Conservation (phyloP, 2,329 filamentous ascomycete genomes). For the Fusarium sp. region DNA sequence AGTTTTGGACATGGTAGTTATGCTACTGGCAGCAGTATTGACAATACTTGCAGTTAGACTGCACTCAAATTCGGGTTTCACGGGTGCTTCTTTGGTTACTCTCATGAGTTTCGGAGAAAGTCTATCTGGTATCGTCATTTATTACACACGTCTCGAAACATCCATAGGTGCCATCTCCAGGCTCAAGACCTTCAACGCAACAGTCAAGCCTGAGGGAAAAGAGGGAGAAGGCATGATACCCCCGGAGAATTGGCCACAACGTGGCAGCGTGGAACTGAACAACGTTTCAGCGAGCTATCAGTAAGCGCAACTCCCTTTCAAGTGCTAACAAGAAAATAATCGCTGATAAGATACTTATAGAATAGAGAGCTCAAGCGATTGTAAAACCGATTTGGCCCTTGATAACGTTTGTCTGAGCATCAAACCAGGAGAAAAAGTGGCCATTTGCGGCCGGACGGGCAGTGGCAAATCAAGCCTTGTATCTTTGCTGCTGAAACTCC, state of each 20-base stretch:
- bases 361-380: not conserved
- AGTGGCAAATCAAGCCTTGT: constrained; percentile 57
- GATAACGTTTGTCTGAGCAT: constrained; percentile 43
- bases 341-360: constrained; percentile 25
- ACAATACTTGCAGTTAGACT: constrained; percentile 57
- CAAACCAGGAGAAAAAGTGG: constrained; percentile 45
- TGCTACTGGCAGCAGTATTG: constrained; percentile 57
- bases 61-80: constrained; percentile 47
- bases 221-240: constrained; percentile 30
- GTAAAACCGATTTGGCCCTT: constrained; percentile 36
- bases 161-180: constrained; percentile 37
- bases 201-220: constrained; percentile 35
- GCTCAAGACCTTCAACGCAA: constrained; percentile 32
- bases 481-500: constrained; percentile 52
- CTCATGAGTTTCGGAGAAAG: constrained; percentile 48
- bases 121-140: constrained; percentile 23
- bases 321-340: constrained; percentile 11
- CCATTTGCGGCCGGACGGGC: constrained; percentile 50
- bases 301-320: constrained; percentile 29
- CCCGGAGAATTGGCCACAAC: constrained; percentile 43
- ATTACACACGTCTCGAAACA: constrained; percentile 35
- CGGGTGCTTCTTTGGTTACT: constrained; percentile 51
- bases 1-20: constrained; percentile 59
- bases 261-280: constrained; percentile 44
- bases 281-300: constrained; percentile 47